phyloP scores from a whole-genome alignment of 2,329 filamentous ascomycete genomes.

The Aspergillus terreus region DNA sequence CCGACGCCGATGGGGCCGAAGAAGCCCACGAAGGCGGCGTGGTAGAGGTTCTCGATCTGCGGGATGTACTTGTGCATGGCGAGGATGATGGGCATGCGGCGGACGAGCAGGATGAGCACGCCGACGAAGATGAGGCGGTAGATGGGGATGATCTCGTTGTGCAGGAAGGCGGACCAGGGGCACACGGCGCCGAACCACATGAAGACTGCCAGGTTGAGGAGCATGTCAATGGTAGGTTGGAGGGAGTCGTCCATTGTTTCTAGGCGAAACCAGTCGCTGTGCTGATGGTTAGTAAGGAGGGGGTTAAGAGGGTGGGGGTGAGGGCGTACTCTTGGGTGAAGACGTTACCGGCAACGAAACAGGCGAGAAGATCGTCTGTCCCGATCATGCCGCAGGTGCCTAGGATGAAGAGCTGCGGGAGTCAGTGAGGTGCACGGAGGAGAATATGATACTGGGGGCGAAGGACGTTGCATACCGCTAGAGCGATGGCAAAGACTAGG shows the following conservation, averaged over 20 bases:
- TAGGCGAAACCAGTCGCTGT: constrained; percentile 81
- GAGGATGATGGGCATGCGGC: constrained; percentile 73
- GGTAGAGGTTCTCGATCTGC: constrained; percentile 70
- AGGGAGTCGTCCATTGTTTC: constrained; percentile 86
- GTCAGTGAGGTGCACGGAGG: constrained; percentile 6
- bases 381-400: constrained; percentile 85
- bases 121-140: constrained; percentile 71
- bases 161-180: constrained; percentile 69
- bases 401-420: constrained; percentile 66
- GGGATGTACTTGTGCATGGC: constrained; percentile 70
- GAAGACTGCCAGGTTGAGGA: constrained; percentile 84
- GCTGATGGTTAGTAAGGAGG: not conserved
- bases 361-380: constrained; percentile 84
- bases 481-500: constrained; percentile 76
- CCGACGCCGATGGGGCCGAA: constrained; percentile 91
- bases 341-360: constrained; percentile 85
- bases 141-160: constrained; percentile 67
- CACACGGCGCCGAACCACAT: constrained; percentile 86
- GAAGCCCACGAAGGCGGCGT: constrained; percentile 84
- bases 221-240: constrained; percentile 93
- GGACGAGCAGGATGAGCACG: constrained; percentile 70
- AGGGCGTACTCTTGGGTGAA: constrained; percentile 76
- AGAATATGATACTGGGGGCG: not conserved
- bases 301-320: not conserved
- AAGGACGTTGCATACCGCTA: constrained; percentile 56